Conservation (phyloP, 2,329 filamentous ascomycete species). For the Aspergillus aculeatinus region DNA sequence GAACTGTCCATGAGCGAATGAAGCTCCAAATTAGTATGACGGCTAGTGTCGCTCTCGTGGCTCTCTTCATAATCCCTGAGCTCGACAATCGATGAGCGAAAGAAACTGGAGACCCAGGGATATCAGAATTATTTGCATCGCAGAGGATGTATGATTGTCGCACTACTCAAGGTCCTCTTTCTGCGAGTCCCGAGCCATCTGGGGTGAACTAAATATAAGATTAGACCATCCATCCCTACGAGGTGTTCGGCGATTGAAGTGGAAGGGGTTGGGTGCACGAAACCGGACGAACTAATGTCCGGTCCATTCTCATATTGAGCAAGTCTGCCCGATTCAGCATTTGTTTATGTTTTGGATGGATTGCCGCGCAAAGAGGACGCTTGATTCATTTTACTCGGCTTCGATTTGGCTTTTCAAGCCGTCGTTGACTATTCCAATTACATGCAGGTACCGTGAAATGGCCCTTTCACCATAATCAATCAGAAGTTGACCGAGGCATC, state of each 20-base stretch:
- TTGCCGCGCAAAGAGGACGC: background rate
- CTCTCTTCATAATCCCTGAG: background rate
- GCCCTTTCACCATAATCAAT: background rate
- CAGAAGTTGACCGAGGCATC: background rate
- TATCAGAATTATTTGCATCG: too few relatives aligned
- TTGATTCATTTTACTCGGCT: background rate
- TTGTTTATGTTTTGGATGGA: background rate
- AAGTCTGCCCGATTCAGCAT: background rate
- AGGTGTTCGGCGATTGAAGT: background rate
- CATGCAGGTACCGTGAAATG: background rate
- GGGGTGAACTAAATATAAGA: too few relatives aligned
- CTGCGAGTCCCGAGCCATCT: too few relatives aligned
- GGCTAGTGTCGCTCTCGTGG: background rate
- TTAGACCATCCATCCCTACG: background rate
- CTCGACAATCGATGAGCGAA: too few relatives aligned
- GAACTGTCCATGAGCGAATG: background rate
- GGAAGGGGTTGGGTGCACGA: background rate
- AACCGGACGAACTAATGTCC: slow-evolving; percentile 5
- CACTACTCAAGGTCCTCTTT: background rate
- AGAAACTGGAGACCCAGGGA: too few relatives aligned
- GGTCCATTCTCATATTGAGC: background rate
- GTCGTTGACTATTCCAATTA: background rate
- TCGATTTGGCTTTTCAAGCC: background rate
- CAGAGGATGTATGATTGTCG: background rate
- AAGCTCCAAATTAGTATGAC: background rate